Evolutionary conservation across 2,329 filamentous ascomycete species (phyloP).

Genomic region (Tolypocladium pustulatum): DNA sequence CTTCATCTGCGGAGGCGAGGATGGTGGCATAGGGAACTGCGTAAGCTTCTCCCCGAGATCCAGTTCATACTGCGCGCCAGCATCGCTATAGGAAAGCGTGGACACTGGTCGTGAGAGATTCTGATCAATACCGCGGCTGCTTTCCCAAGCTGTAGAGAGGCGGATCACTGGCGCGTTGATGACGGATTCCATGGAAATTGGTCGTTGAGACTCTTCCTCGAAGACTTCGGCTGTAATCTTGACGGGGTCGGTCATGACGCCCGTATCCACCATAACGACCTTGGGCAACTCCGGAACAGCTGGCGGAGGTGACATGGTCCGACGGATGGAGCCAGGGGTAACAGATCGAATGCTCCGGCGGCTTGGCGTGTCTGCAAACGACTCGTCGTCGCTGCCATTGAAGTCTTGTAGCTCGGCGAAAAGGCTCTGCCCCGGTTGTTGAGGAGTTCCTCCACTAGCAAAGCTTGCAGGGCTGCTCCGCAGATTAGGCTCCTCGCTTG

Average conservation of each 20-base stretch:
- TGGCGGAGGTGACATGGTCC: conserved; percentile 33
- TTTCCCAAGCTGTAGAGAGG: conserved; percentile 14
- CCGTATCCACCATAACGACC: conserved; percentile 47
- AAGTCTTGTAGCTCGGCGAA: conserved; percentile 85
- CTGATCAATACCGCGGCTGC: conserved; percentile 12
- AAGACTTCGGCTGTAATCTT: conserved; percentile 18
- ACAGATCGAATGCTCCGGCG: conserved; percentile 34
- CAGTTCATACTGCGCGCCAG: conserved; percentile 38
- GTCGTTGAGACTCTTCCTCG: conserved; percentile 13
- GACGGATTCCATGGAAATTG: conserved; percentile 31
- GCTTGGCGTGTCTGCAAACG: conserved; percentile 46
- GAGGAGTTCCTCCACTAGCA: conserved; percentile 40
- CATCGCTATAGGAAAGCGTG: conserved; percentile 39
- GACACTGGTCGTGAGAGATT: conserved; percentile 32
- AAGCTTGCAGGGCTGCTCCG: conserved; percentile 51
- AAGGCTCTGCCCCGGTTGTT: conserved; percentile 59
- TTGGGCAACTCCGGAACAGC: conserved; percentile 39
- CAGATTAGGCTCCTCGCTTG: conserved; percentile 47
- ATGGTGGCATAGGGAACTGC: conserved; percentile 44
- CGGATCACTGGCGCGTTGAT: conserved; percentile 17
- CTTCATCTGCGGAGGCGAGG: conserved; percentile 22
- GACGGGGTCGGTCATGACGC: conserved; percentile 51
- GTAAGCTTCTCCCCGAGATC: conserved; percentile 42
- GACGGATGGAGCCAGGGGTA: conserved; percentile 37
- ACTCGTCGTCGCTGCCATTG: conserved; percentile 64